Evolutionary conservation across 108 stramenopile species (phyloP).

Genomic region (Nitzschia inconspicua): DNA sequence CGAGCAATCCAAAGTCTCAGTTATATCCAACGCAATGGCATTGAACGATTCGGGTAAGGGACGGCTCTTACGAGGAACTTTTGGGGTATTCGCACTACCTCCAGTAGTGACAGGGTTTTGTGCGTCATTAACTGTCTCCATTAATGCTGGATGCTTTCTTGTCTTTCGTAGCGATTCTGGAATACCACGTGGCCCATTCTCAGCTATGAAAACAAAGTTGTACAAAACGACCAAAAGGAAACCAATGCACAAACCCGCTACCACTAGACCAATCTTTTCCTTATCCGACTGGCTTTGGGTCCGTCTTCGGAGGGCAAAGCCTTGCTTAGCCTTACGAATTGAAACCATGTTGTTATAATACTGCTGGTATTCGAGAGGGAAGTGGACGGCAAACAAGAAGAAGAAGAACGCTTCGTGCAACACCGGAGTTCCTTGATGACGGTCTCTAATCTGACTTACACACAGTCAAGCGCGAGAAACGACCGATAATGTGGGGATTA

Average conservation of each 20-base stretch:
- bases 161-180: constrained; percentile 8
- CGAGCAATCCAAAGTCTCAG: constrained; percentile 49
- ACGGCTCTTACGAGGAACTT: not conserved
- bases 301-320: constrained; percentile 15
- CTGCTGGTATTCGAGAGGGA: too few relatives aligned
- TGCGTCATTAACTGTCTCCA: constrained; percentile 3
- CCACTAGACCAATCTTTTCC: constrained; percentile 26
- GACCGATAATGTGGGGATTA: too few relatives aligned
- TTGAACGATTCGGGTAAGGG: constrained; percentile 31
- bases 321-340: constrained; percentile 32
- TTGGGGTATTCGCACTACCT: not conserved
- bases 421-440: too few relatives aligned
- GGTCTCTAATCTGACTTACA: too few relatives aligned
- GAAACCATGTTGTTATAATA: too few relatives aligned
- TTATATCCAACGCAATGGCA: constrained; percentile 70
- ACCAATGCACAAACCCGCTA: constrained; percentile 19
- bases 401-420: too few relatives aligned
- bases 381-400: too few relatives aligned
- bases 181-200: not conserved
- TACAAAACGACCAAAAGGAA: constrained; percentile 11
- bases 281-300: constrained; percentile 6
- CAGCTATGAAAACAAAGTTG: not conserved
- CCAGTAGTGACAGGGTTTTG: not conserved
- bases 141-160: not conserved
- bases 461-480: too few relatives aligned